Base-by-base conservation (phyloP, 2,329 filamentous ascomycete genomes). In the Macroventuria anomochaeta region DNA sequence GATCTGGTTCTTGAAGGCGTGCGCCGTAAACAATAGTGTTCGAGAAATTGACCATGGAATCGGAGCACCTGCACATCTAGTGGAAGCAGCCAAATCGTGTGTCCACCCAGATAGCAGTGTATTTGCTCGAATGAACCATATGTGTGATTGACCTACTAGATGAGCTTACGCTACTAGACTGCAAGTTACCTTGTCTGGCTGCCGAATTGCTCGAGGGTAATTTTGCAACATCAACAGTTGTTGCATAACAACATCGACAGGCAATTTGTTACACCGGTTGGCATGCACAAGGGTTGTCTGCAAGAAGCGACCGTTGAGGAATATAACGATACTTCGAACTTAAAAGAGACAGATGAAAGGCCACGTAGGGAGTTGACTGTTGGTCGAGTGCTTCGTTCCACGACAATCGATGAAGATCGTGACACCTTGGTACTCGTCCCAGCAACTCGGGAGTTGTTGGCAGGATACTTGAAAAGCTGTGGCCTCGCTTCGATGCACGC, bases 401-500 rank as follows among this genome's bases (percentile, higher is more conserved):
- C 53, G 37, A 42, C 46, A 55, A 51, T 55, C 53, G 37, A 55
- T 55, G 51, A 54, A 49, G 44, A 54, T 49, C 39, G 51, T 54
- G 40, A 49, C 51, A 54, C 51, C 40, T 46, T 33, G 23, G 46
- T 40, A 32, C 49, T 32, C 25, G 40, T 49, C 44, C 51, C 51
- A 37, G 40, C 51, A 41, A 46, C 29, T 49, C 40, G 46, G 51
- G 47, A 37, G 33, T 37, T 48, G 36, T 13, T 34, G 26, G 33
- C 25, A 23, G 25, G 23, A 32, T 25, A 40, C 31, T 51, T 25
- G 40, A 46, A 41, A 37, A 40, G 55, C 49, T 54, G 46, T 62
- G 58, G 64, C 40, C 49, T 63, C 57, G 58, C 61, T 56, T 55
- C 44, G 28, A 52, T 58, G 54, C 47, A 55, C 37, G 43, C 40